Conservation (phyloP, 257 asterid genomes). For the Capsicum chinense region DNA sequence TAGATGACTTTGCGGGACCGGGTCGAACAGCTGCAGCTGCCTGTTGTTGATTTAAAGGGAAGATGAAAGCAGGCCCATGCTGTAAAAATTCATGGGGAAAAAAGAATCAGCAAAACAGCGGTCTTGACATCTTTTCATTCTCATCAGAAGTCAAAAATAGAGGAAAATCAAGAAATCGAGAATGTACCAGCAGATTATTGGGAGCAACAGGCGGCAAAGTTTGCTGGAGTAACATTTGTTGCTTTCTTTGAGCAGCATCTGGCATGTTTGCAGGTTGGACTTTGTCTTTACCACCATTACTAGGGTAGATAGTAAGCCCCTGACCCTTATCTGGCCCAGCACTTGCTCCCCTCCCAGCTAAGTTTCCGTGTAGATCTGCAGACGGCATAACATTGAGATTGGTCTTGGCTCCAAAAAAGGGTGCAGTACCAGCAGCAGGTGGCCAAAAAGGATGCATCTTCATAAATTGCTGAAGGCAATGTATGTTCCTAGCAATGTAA, state of each 20-base stretch:
- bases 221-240: constrained; percentile 80
- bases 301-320: constrained; percentile 46
- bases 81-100: constrained; percentile 24
- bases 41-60: constrained; percentile 89
- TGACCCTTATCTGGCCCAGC: constrained; percentile 58
- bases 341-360: constrained; percentile 48
- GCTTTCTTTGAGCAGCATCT: constrained; percentile 74
- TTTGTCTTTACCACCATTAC: constrained; percentile 64
- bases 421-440: constrained; percentile 60
- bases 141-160: background rate
- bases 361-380: constrained; percentile 57
- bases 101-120: background rate
- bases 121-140: background rate
- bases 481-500: constrained; percentile 85
- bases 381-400: constrained; percentile 59
- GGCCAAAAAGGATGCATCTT: constrained; percentile 84
- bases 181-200: constrained; percentile 67
- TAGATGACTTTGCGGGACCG: constrained; percentile 40
- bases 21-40: constrained; percentile 62
- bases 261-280: constrained; percentile 49
- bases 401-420: constrained; percentile 70
- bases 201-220: constrained; percentile 80
- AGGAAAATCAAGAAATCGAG: background rate
- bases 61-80: constrained; percentile 86
- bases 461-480: constrained; percentile 68